Evolutionary conservation across 768 basidiomycete genomes (phyloP).

Genomic region (Phaeolepiota aurea): DNA sequence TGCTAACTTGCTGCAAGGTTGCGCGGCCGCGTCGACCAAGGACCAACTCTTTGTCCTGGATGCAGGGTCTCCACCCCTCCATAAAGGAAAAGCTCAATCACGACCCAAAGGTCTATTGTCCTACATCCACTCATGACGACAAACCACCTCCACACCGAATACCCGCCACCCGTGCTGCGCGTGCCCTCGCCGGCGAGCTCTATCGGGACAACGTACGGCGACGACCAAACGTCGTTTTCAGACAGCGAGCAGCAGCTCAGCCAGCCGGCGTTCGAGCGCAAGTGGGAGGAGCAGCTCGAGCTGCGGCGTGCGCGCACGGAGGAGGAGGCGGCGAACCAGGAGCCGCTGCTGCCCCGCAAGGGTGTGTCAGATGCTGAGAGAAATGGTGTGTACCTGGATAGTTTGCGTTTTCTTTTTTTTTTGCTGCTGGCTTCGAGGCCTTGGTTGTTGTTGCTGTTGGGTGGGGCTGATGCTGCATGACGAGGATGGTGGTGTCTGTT

Average conservation of each 20-base stretch:
- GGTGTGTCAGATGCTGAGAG: constrained; percentile 7
- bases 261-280: constrained; percentile 30
- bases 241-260: constrained; percentile 33
- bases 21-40: too few species aligned
- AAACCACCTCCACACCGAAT: constrained; percentile 27
- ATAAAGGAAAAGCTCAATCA: too few species aligned
- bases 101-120: neutral
- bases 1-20: neutral
- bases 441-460: too few species aligned
- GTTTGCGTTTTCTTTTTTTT: neutral
- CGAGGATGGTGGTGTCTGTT: too few species aligned
- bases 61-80: too few species aligned
- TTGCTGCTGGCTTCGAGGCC: too few species aligned
- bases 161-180: constrained; percentile 38
- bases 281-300: constrained; percentile 30
- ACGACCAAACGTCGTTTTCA: constrained; percentile 36
- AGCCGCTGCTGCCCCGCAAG: constrained; percentile 21
- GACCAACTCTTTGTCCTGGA: too few species aligned
- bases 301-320: constrained; percentile 26
- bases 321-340: constrained; percentile 30
- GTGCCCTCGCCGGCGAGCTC: constrained; percentile 46
- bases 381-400: constrained; percentile 20
- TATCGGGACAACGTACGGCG: constrained; percentile 35
- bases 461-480: too few species aligned
- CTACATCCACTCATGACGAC: neutral